A percentile compares a stretch with the other conserved stretches of the same genome.
Evolutionary conservation across 169 alveolate species (phyloP).

Genomic region (Fabrea salina): DNA sequence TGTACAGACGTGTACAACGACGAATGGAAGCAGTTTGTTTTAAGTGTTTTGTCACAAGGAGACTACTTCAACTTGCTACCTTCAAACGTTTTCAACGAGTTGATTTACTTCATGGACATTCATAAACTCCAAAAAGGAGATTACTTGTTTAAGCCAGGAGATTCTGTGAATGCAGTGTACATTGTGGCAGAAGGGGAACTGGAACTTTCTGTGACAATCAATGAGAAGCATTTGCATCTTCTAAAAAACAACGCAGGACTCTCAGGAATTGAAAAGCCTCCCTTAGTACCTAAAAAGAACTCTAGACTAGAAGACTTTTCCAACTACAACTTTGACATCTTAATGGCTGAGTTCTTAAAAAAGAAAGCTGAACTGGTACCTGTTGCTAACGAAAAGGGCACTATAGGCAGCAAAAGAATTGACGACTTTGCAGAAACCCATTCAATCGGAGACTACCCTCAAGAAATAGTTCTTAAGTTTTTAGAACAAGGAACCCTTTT

Average conservation of each 20-base stretch:
- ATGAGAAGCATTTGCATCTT: not conserved
- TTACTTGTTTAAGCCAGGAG: conserved; percentile 28
- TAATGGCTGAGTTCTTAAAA: not conserved
- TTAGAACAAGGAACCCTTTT: conserved; percentile 14
- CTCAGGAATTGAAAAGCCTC: not conserved
- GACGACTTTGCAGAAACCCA: conserved; percentile 9
- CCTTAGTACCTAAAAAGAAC: not conserved
- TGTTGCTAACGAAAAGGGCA: not conserved
- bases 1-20: conserved; percentile 36
- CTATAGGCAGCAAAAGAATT: not conserved
- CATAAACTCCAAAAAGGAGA: conserved; percentile 8
- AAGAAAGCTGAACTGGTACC: conserved; percentile 21
- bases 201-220: conserved; percentile 4
- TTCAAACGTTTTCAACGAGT: conserved; percentile 44
- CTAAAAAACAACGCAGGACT: not conserved
- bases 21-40: conserved; percentile 37
- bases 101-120: conserved; percentile 35
- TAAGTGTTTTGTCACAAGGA: not conserved
- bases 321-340: not conserved
- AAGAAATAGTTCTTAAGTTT: not conserved
- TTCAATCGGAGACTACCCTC: not conserved
- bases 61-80: conserved; percentile 37
- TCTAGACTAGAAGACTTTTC: not conserved
- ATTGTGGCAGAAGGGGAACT: conserved; percentile 1
- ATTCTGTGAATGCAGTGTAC: not conserved